A percentile compares a stretch with the other conserved stretches of the same genome.
Conservation (phyloP, 495 filamentous ascomycete species). For the Elaphomyces granulatus region DNA sequence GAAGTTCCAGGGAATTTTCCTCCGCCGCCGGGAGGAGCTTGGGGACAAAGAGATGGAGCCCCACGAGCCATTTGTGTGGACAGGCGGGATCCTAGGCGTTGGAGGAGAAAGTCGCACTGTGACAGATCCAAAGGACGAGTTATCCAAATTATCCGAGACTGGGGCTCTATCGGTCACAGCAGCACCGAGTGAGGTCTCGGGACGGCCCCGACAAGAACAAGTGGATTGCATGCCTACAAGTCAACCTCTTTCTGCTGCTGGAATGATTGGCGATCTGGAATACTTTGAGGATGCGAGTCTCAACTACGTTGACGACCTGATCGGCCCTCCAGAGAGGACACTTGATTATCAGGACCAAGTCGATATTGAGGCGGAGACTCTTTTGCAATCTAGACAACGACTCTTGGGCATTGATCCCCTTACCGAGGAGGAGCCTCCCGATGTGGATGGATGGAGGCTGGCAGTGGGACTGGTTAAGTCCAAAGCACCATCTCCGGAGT, state of each 20-base stretch:
- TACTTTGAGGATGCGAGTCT: neutral
- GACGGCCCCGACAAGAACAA: too few relatives aligned
- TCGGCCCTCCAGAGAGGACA: slow-evolving; percentile 3
- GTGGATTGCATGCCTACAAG: neutral
- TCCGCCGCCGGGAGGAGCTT: slow-evolving; percentile 15
- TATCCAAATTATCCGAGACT: neutral
- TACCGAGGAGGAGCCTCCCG: slow-evolving; percentile 1
- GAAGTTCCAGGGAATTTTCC: slow-evolving; percentile 25
- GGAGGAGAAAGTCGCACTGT: slow-evolving; percentile 8
- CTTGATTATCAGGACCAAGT: slow-evolving; percentile 12
- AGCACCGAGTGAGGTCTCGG: too few relatives aligned
- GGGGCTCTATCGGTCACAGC: neutral
- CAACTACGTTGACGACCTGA: neutral
- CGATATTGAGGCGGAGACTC: slow-evolving; percentile 16
- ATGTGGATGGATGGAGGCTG: neutral
- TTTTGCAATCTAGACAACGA: slow-evolving; percentile 6
- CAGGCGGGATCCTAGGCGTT: slow-evolving; percentile 18
- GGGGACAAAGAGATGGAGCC: slow-evolving; percentile 3
- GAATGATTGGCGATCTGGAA: neutral
- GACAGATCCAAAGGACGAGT: neutral
- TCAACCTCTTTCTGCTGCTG: neutral
- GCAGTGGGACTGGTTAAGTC: too few relatives aligned
- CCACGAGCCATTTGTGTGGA: slow-evolving; percentile 17
- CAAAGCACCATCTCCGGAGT: neutral
- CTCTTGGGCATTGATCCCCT: slow-evolving; percentile 3